A percentile compares a stretch with the other conserved stretches of the same genome.
phyloP scores from a whole-genome alignment of 2,329 filamentous ascomycete genomes.

The Orbilia ellipsospora region DNA sequence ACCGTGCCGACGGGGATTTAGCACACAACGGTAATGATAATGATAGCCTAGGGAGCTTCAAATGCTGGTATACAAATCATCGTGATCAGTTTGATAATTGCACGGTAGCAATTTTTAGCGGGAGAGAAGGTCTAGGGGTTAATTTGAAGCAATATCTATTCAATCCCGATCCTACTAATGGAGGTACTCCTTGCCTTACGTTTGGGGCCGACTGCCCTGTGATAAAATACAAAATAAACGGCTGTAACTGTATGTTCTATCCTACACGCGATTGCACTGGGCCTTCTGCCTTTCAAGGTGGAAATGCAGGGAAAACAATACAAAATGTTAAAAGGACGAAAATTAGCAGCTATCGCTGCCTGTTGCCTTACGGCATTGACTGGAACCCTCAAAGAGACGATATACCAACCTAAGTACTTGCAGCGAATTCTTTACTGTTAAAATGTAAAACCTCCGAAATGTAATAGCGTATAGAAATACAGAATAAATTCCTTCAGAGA shows the following conservation, averaged over 20 bases:
- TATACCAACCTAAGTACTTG: neutral
- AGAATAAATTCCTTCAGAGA: too few species aligned
- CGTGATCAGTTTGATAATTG: neutral
- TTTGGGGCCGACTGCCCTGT: neutral
- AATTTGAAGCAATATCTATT: neutral
- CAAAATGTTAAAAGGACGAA: neutral
- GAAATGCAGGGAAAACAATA: neutral
- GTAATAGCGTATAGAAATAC: too few species aligned
- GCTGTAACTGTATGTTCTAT: neutral
- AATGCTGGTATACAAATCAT: conserved; percentile 1
- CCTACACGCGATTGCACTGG: neutral
- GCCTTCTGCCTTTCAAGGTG: neutral
- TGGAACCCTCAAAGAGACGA: neutral
- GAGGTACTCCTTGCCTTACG: too few species aligned
- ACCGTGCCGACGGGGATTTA: neutral
- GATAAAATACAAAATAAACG: neutral
- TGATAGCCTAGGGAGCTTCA: neutral
- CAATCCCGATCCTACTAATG: neutral
- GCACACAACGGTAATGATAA: neutral
- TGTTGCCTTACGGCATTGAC: neutral
- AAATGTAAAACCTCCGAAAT: neutral
- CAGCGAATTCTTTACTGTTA: neutral
- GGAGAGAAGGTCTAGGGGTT: neutral
- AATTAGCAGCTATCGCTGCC: neutral
- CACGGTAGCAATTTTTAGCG: neutral